Base-by-base conservation (phyloP, 495 filamentous ascomycete species). In the Neurospora sp. region DNA sequence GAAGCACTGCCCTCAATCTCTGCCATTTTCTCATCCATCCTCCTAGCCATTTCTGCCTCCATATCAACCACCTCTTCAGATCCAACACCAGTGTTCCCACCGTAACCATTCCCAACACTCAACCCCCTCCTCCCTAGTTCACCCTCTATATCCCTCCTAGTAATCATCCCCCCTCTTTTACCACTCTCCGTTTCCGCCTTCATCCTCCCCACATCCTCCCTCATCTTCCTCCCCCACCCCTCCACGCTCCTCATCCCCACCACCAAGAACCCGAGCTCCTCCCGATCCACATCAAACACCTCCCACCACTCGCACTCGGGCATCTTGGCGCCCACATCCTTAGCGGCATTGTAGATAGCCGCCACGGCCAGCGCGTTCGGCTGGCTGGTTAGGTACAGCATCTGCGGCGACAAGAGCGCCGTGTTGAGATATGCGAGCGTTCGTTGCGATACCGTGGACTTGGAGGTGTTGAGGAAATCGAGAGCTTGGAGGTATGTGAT, bases 261-360 rank as follows among this genome's bases (percentile, higher is more conserved):
- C 14, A 97, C 95, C 75, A 99, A 77, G 76, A 98, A 98, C 4
- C 96, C 96, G 68, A 98, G 83, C 79, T 97, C 94, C 85, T 99
- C 96, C 27, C 96, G 86, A 69, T 98, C 95, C n/a, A 94, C 92
- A 83, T 99, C 96, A 81, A 99, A 98, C 1, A 98, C 92, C 82
- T 96, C 94, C 96, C 96, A 99, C 96, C 96, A 99, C 69, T 93
- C 90, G 35, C 83, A 85, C 69, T 90, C 90, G 3, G 95, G 92
- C 80, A 98, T 85, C 79, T 92, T 93, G 39, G 91, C 87, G 0
- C 86, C 90, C 3, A 89, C 79, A 71, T 98, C 94, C 35, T 92
- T 87, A n/a, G 93, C 90, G 9, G 94, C 92, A 20, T 94, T 87
- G 79, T 98, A 99, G 20, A 97, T 90, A 4, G 94, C 92, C 16